Conservation (phyloP, 2,329 filamentous ascomycete species). For the Gnomoniopsis smithogilvyi region DNA sequence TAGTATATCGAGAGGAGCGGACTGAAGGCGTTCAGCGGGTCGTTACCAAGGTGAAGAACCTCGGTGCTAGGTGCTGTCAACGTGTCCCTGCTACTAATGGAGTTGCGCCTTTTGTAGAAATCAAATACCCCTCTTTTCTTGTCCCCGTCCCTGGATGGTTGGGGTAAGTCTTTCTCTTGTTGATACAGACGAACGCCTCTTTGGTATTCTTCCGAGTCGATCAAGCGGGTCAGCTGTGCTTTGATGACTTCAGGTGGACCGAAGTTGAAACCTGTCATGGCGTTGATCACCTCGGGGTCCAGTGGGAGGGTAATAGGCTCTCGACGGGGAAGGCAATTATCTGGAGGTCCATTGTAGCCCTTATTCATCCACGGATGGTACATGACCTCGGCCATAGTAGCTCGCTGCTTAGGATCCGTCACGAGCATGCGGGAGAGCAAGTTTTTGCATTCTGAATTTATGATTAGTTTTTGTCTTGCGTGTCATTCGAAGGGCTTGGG, state of each 20-base stretch:
- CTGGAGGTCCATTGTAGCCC: slow-evolving; percentile 79
- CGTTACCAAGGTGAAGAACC: slow-evolving; percentile 74
- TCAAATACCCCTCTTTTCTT: slow-evolving; percentile 86
- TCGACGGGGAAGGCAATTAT: slow-evolving; percentile 80
- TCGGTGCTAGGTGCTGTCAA: slow-evolving; percentile 81
- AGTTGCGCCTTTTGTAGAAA: slow-evolving; percentile 94
- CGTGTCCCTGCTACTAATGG: slow-evolving; percentile 83
- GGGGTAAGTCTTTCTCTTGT: slow-evolving; percentile 61
- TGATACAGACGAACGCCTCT: slow-evolving; percentile 70
- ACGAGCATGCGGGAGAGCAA: slow-evolving; percentile 94
- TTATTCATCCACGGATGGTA: slow-evolving; percentile 95
- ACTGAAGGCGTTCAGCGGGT: slow-evolving; percentile 90
- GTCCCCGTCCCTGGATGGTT: slow-evolving; percentile 62
- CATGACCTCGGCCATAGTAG: slow-evolving; percentile 88
- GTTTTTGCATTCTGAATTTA: slow-evolving; percentile 75
- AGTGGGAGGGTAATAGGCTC: slow-evolving; percentile 84
- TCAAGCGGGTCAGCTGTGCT: slow-evolving; percentile 75
- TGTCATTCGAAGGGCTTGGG: neutral
- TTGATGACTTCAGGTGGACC: slow-evolving; percentile 81
- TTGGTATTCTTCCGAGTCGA: slow-evolving; percentile 94
- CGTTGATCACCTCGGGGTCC: slow-evolving; percentile 77
- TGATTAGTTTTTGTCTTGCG: neutral
- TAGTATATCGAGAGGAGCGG: slow-evolving; percentile 94
- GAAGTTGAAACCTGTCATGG: slow-evolving; percentile 98
- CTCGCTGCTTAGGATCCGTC: slow-evolving; percentile 84